These are phyloP conservation scores for Amphicarpaea edgeworthii DNA, from an alignment of 306 rosid species.

Conservation along the genomic window DNA sequence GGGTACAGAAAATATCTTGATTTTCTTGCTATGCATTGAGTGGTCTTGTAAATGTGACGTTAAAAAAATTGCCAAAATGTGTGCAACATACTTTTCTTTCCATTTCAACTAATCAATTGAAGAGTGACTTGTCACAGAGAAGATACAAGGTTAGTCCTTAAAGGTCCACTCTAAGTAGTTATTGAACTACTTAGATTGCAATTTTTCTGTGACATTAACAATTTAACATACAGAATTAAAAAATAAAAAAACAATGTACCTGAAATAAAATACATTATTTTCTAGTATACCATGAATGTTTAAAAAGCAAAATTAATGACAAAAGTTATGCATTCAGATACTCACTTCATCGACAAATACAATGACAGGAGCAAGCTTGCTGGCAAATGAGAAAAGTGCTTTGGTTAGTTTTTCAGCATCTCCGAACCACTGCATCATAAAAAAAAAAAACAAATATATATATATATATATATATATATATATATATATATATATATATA, in stretches of 20 bases:
- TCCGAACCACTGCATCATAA: slow-evolving; percentile 88
- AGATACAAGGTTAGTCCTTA: neutral
- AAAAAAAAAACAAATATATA: slow-evolving; percentile 30
- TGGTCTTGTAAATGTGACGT: neutral
- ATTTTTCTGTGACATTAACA: neutral
- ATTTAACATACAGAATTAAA: neutral
- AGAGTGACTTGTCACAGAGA: neutral
- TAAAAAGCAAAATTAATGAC: slow-evolving; percentile 26
- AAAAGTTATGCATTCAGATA: slow-evolving; percentile 33
- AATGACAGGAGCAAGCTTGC: slow-evolving; percentile 98
- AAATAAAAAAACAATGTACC: neutral
- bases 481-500: neutral
- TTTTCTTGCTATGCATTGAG: neutral
- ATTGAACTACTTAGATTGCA: neutral
- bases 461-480: neutral
- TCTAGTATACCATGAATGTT: slow-evolving; percentile 1
- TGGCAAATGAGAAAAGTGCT: slow-evolving; percentile 96
- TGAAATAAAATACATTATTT: neutral
- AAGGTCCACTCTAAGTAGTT: too few species aligned
- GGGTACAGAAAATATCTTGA: slow-evolving; percentile 18
- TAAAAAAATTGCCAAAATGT: neutral
- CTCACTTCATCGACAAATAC: slow-evolving; percentile 96
- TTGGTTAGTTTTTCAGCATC: slow-evolving; percentile 99
- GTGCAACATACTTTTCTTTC: neutral
- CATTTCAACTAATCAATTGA: slow-evolving; percentile 26